A percentile compares a stretch with the other conserved stretches of the same genome.
Conservation (phyloP, 2,329 filamentous ascomycete species). For the Rhytidhysteron rufulum region DNA sequence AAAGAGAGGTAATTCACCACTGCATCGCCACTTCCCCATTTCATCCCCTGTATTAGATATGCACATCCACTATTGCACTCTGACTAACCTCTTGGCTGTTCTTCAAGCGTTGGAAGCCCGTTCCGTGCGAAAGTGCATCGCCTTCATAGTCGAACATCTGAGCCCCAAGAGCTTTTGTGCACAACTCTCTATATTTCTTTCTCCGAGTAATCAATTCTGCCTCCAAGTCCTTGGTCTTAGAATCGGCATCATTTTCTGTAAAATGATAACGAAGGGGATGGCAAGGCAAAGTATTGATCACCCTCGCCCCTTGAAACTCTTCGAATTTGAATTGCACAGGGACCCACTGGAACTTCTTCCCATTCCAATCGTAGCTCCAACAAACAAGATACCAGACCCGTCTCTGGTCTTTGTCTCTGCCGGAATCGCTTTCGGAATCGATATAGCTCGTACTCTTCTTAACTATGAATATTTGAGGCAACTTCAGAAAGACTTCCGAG, state of each 20-base stretch:
- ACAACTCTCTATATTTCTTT: constrained; percentile 4
- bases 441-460: constrained; percentile 6
- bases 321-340: constrained; percentile 9
- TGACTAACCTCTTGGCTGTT: constrained; percentile 3
- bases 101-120: constrained; percentile 9
- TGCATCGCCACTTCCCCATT: too few species aligned
- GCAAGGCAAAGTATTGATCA: constrained; percentile 7
- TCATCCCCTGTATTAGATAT: too few species aligned
- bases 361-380: constrained; percentile 11
- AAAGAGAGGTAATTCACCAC: too few species aligned
- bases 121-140: constrained; percentile 8
- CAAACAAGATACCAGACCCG: constrained; percentile 5
- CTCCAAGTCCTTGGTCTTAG: background rate
- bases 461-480: constrained; percentile 10
- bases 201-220: constrained; percentile 4
- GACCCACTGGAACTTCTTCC: constrained; percentile 7
- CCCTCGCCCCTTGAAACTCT: constrained; percentile 6
- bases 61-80: too few species aligned
- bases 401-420: constrained; percentile 1
- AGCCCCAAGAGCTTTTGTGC: constrained; percentile 1
- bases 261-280: constrained; percentile 4
- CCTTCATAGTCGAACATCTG: constrained; percentile 11
- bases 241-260: background rate
- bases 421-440: constrained; percentile 1
- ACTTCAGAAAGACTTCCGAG: constrained; percentile 5